A percentile compares a stretch with the other conserved stretches of the same genome.
Evolutionary conservation across 306 rosid genomes (phyloP).

Genomic region (Canavalia ensiformis): DNA sequence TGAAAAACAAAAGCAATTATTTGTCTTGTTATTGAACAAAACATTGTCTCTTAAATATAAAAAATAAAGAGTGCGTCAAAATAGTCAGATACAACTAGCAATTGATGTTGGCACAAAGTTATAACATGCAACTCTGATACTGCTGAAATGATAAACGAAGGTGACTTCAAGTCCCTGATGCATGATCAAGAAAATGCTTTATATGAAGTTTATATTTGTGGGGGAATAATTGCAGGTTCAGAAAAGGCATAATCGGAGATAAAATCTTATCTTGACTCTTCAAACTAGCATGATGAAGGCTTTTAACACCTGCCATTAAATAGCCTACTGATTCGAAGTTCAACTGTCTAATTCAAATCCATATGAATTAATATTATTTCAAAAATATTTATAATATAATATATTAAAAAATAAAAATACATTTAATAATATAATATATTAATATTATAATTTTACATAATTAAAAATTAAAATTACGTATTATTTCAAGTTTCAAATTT

Average conservation of each 20-base stretch:
- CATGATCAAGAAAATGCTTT: slow-evolving; percentile 21
- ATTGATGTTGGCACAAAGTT: slow-evolving; percentile 14
- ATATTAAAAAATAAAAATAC: no score
- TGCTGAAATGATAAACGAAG: slow-evolving; percentile 10
- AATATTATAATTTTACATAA: no score
- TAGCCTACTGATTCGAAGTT: no score
- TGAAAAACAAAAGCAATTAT: slow-evolving; percentile 47
- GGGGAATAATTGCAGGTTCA: slow-evolving; percentile 19
- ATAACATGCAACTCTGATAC: slow-evolving; percentile 17
- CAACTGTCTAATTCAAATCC: no score
- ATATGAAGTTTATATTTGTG: slow-evolving; percentile 8
- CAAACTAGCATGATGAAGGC: background rate
- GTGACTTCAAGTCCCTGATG: slow-evolving; percentile 18
- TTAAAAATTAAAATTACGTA: no score
- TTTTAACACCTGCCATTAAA: no score
- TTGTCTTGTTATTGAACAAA: slow-evolving; percentile 34
- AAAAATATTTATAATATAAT: no score
- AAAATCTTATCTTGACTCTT: background rate
- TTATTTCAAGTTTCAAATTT: no score
- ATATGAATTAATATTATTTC: no score
- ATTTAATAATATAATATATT: no score
- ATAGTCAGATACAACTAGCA: slow-evolving; percentile 12
- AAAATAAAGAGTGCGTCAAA: slow-evolving; percentile 6
- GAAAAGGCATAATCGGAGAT: background rate
- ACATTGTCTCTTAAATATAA: background rate